Evolutionary conservation across 129 eudicot genomes (phyloP).

Genomic region (Kitagawia praeruptora): DNA sequence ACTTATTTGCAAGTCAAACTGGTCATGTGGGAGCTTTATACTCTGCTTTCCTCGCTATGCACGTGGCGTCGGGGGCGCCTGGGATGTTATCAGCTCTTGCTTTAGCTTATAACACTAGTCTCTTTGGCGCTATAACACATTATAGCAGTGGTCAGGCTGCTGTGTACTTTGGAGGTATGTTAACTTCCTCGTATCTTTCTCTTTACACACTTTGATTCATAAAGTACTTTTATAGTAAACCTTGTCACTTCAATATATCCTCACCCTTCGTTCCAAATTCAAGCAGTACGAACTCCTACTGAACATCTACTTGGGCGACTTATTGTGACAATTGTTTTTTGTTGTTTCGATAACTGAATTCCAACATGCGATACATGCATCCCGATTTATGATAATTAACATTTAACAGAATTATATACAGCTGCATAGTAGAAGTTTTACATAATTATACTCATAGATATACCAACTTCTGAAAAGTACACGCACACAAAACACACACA

Average conservation of each 20-base stretch:
- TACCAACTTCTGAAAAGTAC: too few species aligned
- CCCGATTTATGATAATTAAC: too few species aligned
- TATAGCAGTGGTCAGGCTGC: slow-evolving; percentile 99
- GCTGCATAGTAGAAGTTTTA: too few species aligned
- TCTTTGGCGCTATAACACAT: slow-evolving; percentile 88
- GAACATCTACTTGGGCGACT: background rate
- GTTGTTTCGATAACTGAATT: background rate
- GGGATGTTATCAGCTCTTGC: slow-evolving; percentile 77
- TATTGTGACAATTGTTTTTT: background rate
- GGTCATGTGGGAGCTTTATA: slow-evolving; percentile 96
- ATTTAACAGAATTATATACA: too few species aligned
- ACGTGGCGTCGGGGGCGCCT: slow-evolving; percentile 86
- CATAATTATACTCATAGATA: background rate
- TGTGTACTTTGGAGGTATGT: slow-evolving; percentile 83
- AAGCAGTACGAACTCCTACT: background rate
- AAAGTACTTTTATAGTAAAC: background rate
- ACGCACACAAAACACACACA: too few species aligned
- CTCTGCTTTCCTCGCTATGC: slow-evolving; percentile 89
- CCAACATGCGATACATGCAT: background rate
- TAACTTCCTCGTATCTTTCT: background rate
- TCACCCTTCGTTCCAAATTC: background rate
- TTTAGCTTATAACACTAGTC: slow-evolving; percentile 73
- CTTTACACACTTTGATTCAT: background rate
- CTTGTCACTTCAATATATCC: background rate
- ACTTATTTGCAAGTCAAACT: slow-evolving; percentile 93